phyloP scores from a whole-genome alignment of 2,329 filamentous ascomycete species.

The Paradendryphiella salina region DNA sequence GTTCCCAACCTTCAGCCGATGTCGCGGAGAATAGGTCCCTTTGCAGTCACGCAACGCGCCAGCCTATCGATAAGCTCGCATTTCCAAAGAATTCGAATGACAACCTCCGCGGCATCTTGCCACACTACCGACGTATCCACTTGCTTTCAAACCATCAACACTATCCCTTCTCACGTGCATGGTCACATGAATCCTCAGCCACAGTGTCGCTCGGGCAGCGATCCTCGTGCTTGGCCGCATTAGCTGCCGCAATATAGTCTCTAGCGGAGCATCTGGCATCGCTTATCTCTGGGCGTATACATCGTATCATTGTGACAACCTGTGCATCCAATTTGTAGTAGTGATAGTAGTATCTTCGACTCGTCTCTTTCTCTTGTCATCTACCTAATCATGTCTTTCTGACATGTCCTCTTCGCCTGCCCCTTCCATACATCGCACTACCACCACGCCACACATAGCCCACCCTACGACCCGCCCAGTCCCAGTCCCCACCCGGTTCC shows the following conservation, averaged over 20 bases:
- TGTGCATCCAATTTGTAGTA: background rate
- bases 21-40: conserved; percentile 30
- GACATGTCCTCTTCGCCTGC: conserved; percentile 4
- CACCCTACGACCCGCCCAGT: background rate
- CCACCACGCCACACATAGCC: conserved; percentile 16
- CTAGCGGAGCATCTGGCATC: too few species aligned
- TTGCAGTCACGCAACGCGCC: conserved; percentile 21
- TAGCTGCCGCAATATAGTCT: too few species aligned
- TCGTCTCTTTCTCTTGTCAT: conserved; percentile 35
- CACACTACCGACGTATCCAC: conserved; percentile 20
- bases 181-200: conserved; percentile 4
- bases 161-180: conserved; percentile 24
- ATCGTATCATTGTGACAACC: too few species aligned
- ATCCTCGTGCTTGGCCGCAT: too few species aligned
- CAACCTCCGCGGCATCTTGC: conserved; percentile 29
- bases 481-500: background rate
- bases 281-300: too few species aligned
- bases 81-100: conserved; percentile 21
- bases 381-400: conserved; percentile 14
- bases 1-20: conserved; percentile 15
- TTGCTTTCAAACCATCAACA: conserved; percentile 1
- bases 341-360: conserved; percentile 22
- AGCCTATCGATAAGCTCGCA: conserved; percentile 40
- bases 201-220: too few species aligned
- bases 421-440: background rate